Base-by-base conservation (phyloP, 164 flowering plant genomes). In the Vitis riparia region DNA sequence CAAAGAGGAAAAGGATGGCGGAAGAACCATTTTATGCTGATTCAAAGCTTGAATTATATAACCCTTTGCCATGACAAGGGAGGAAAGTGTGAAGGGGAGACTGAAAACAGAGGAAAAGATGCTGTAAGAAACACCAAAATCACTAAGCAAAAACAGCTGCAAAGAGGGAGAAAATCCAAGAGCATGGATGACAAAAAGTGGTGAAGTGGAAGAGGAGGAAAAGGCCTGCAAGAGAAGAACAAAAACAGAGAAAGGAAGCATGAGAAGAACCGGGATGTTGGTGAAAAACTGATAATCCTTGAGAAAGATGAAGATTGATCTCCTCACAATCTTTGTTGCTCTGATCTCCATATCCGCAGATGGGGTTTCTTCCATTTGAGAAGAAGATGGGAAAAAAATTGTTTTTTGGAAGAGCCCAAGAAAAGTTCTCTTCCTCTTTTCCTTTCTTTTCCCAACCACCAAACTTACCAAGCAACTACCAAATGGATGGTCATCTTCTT, bases 171-270 rank as follows among this genome's bases (percentile, higher is more conserved):
- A 19, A 53, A 53, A 65, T 9, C 67, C 55, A 19, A 62, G n/a
- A 55, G 51, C 62, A 27, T 0, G 52, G 27, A 23, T 23, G 27
- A 23, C 27, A 23, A 23, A 23, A 23, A 23, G 27, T 23, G 27
- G 27, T 23, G 27, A 23, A 23, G 27, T 23, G 27, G 27, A 30
- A 62, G 73, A 49, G 47, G 13, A 7, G 51, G 19, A 37, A 3
- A 70, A 56, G 7, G 66, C 3, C 55, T 71, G 65, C 3, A 68
- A 59, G 53, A 78, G 65, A 8, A 78, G 76, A n/a, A 57, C 11
- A 3, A 76, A 74, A 44, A 70, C 75, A 6, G 78, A 75, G 74
- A 75, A 78, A 55, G 81, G 81, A 23, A 75, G 64, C 61, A 62
- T 32, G 17, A 78, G 76, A 19, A 78, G 70, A 15, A 58, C 68